Percentiles rank a stretch among this genome's conserved stretches.
These are phyloP conservation scores for Penicillium crustosum DNA, from an alignment of 2,329 filamentous ascomycete genomes.

Conservation along the genomic window DNA sequence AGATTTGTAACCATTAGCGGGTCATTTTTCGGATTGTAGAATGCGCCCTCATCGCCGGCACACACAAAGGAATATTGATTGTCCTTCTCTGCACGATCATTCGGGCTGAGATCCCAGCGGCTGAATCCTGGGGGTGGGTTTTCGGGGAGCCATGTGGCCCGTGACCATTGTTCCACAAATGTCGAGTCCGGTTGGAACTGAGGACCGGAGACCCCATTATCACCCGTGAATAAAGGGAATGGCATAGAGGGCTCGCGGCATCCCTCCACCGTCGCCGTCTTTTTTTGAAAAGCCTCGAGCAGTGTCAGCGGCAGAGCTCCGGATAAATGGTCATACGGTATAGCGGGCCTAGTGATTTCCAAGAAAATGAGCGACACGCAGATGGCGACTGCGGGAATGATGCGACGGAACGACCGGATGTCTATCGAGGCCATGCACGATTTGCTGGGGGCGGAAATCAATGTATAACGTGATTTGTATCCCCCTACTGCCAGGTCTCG, in stretches of 20 bases:
- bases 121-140: constrained; percentile 31
- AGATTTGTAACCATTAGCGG: constrained; percentile 42
- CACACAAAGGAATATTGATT: constrained; percentile 20
- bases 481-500: constrained; percentile 18
- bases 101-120: constrained; percentile 29
- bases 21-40: constrained; percentile 38
- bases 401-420: constrained; percentile 22
- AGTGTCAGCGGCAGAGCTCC: constrained; percentile 38
- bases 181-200: constrained; percentile 8
- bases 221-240: constrained; percentile 27
- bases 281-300: constrained; percentile 31
- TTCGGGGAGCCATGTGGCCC: constrained; percentile 35
- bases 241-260: constrained; percentile 25
- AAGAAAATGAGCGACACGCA: constrained; percentile 32
- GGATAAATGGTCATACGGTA: constrained; percentile 41
- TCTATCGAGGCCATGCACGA: constrained; percentile 20
- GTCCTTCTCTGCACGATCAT: constrained; percentile 18
- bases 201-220: constrained; percentile 2
- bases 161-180: constrained; percentile 23
- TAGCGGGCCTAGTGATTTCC: constrained; percentile 29
- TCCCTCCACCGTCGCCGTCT: constrained; percentile 21
- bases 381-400: constrained; percentile 18
- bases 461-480: constrained; percentile 19
- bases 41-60: constrained; percentile 14
- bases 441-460: constrained; percentile 21